Conservation (phyloP, 768 basidiomycete species). For the Arthromyces matolae region DNA sequence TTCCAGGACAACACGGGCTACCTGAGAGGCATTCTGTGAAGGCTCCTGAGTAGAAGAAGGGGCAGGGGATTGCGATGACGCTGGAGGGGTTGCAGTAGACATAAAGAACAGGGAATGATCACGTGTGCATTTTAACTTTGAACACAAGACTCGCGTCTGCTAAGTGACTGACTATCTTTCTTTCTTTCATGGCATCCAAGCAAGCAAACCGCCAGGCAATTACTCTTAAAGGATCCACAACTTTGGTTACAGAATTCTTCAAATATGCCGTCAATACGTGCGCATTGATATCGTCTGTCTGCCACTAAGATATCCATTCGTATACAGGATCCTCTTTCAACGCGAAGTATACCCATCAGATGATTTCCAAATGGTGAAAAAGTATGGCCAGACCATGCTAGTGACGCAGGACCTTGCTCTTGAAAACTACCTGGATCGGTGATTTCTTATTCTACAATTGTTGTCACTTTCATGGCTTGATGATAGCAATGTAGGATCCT, state of each 20-base stretch:
- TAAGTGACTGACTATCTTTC: too few relatives aligned
- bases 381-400: constrained; percentile 94
- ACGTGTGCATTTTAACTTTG: constrained; percentile 21
- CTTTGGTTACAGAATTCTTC: constrained; percentile 96
- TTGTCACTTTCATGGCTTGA: background rate
- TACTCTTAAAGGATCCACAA: constrained; percentile 92
- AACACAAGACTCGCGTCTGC: constrained; percentile 13
- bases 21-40: constrained; percentile 30
- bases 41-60: constrained; percentile 43
- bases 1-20: constrained; percentile 44
- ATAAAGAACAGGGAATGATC: constrained; percentile 12
- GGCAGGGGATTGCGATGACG: constrained; percentile 46
- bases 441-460: constrained; percentile 9
- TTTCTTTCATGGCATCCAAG: constrained; percentile 36
- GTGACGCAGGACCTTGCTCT: constrained; percentile 91
- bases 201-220: constrained; percentile 71
- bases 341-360: constrained; percentile 96
- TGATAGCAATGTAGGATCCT: constrained; percentile 61
- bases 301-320: background rate
- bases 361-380: constrained; percentile 99
- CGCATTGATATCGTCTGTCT: constrained; percentile 26
- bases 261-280: constrained; percentile 98
- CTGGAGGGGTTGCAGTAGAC: constrained; percentile 41
- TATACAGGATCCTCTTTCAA: constrained; percentile 85
- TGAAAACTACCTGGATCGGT: constrained; percentile 91